Evolutionary conservation across 768 basidiomycete species (phyloP).

Genomic region (Amanita muscaria): DNA sequence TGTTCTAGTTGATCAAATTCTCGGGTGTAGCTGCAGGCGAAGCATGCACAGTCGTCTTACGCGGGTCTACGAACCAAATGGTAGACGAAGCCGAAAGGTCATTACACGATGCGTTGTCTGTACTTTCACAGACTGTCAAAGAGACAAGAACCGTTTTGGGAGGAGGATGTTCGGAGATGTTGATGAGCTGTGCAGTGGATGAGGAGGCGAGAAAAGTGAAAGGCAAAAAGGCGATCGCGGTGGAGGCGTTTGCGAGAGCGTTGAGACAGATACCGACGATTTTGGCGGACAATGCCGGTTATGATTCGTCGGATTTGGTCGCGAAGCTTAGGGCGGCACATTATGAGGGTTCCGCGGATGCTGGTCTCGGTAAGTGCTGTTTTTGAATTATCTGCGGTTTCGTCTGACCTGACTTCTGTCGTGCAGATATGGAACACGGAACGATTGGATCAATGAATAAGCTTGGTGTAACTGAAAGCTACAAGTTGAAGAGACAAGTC

Average conservation of each 20-base stretch:
- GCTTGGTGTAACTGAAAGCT: conserved; percentile 91
- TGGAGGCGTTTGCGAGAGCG: conserved; percentile 84
- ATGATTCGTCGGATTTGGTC: conserved; percentile 95
- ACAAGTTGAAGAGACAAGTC: conserved; percentile 94
- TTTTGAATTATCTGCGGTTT: background rate
- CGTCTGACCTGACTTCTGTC: background rate
- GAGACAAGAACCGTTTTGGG: conserved; percentile 93
- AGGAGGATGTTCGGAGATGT: conserved; percentile 96
- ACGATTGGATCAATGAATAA: conserved; percentile 79
- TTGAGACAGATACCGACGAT: conserved; percentile 94
- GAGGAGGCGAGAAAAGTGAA: conserved; percentile 75
- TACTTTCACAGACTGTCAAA: conserved; percentile 94
- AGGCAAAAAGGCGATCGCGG: conserved; percentile 94
- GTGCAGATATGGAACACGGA: conserved; percentile 80
- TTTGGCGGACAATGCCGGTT: conserved; percentile 95
- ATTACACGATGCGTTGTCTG: conserved; percentile 93
- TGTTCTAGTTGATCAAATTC: conserved; percentile 91
- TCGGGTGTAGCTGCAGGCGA: conserved; percentile 97
- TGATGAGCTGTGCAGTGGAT: conserved; percentile 93
- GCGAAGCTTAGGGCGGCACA: conserved; percentile 86
- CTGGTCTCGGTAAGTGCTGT: conserved; percentile 67
- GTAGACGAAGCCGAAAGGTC: conserved; percentile 98
- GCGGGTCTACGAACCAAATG: conserved; percentile 98
- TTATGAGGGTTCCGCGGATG: conserved; percentile 78
- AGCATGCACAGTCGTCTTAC: conserved; percentile 95